A percentile compares a stretch with the other conserved stretches of the same genome.
Conservation (phyloP, 2,329 filamentous ascomycete genomes). For the Phialemoniopsis sp. region DNA sequence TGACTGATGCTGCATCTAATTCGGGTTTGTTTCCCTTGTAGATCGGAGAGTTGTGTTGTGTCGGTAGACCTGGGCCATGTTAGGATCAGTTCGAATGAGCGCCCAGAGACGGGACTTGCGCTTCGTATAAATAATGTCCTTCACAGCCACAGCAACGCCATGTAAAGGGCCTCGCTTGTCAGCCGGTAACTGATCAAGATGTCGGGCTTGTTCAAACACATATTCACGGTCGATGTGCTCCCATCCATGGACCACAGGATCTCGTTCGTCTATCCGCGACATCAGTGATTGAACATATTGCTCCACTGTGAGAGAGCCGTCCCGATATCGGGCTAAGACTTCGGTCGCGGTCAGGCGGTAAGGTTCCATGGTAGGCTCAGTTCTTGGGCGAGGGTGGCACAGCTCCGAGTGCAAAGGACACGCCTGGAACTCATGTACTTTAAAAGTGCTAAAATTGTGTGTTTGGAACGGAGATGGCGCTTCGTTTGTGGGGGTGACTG, state of each 20-base stretch:
- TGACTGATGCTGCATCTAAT: slow-evolving; percentile 48
- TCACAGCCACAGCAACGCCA: slow-evolving; percentile 53
- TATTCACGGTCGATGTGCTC: slow-evolving; percentile 36
- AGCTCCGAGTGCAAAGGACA: too few species aligned
- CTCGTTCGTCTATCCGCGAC: slow-evolving; percentile 35
- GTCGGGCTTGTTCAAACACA: slow-evolving; percentile 44
- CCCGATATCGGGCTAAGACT: slow-evolving; percentile 28
- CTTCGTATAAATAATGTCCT: slow-evolving; percentile 56
- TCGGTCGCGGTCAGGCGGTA: slow-evolving; percentile 34
- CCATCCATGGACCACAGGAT: slow-evolving; percentile 45
- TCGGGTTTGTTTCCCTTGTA: slow-evolving; percentile 39
- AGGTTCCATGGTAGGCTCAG: neutral
- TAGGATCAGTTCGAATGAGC: too few species aligned
- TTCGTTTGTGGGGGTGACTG: too few species aligned
- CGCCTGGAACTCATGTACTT: too few species aligned
- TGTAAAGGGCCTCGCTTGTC: slow-evolving; percentile 50
- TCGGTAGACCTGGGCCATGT: slow-evolving; percentile 46
- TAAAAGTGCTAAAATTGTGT: too few species aligned
- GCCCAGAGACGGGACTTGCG: slow-evolving; percentile 19
- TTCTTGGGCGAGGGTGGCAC: too few species aligned
- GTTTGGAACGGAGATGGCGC: too few species aligned
- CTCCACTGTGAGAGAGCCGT: slow-evolving; percentile 40
- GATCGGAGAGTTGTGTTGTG: slow-evolving; percentile 49
- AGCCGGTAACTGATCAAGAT: slow-evolving; percentile 42
- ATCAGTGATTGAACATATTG: slow-evolving; percentile 44